Conservation (phyloP, 1,284 basidiomycete species). For the Kwoniella shivajii region DNA sequence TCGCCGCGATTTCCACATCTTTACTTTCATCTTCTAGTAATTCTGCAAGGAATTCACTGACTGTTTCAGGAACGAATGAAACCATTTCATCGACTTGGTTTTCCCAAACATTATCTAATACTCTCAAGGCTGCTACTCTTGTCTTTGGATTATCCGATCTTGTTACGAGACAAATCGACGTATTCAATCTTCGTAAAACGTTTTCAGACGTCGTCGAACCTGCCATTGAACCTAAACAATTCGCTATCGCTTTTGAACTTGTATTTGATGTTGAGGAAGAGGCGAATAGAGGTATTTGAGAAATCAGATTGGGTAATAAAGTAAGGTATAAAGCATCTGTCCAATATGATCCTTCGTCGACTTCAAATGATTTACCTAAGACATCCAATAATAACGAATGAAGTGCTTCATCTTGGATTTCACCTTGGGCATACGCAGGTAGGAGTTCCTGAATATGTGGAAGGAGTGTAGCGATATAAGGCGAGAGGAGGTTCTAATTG, state of each 20-base stretch:
- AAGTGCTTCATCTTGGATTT: conserved; percentile 51
- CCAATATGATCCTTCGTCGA: conserved; percentile 90
- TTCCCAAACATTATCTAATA: conserved; percentile 73
- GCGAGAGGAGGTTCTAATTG: conserved; percentile 85
- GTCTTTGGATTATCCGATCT: conserved; percentile 72
- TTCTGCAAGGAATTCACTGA: conserved; percentile 57
- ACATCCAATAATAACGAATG: conserved; percentile 70
- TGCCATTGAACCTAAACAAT: conserved; percentile 62
- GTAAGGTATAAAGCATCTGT: conserved; percentile 73
- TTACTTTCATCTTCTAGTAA: conserved; percentile 57
- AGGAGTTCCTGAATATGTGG: conserved; percentile 70
- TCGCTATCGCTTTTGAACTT: conserved; percentile 38
- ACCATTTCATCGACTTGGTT: conserved; percentile 63
- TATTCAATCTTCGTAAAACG: conserved; percentile 77
- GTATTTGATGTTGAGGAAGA: conserved; percentile 7
- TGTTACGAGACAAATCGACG: conserved; percentile 81
- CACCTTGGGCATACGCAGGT: conserved; percentile 56
- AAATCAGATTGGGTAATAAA: conserved; percentile 63
- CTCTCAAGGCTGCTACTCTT: conserved; percentile 70
- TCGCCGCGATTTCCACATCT: conserved; percentile 53
- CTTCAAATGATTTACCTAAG: conserved; percentile 69
- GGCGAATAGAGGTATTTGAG: conserved; percentile 65
- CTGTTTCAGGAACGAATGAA: conserved; percentile 59
- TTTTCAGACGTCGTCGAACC: conserved; percentile 62
- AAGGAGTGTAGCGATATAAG: conserved; percentile 79